A percentile compares a stretch with the other conserved stretches of the same genome.
phyloP scores from a whole-genome alignment of 1,284 basidiomycete genomes.

The Cryptococcus sp. region DNA sequence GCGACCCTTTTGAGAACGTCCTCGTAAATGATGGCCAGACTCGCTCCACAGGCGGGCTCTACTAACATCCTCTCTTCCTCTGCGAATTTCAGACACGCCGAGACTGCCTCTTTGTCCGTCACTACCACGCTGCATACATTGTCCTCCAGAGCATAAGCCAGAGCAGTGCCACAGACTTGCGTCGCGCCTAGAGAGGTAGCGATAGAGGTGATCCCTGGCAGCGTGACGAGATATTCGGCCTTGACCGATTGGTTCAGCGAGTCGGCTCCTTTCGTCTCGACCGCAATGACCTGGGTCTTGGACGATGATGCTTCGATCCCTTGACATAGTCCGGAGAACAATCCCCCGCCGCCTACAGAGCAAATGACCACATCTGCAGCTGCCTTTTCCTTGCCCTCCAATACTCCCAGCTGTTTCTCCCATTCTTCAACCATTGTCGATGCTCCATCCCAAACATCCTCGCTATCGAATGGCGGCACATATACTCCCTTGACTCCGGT shows the following conservation, averaged over 20 bases:
- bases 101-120: slow-evolving; percentile 20
- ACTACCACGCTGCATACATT: slow-evolving; percentile 20
- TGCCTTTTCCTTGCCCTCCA: not conserved
- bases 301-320: slow-evolving; percentile 9
- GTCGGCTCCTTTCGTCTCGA: slow-evolving; percentile 29
- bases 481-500: slow-evolving; percentile 19
- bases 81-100: slow-evolving; percentile 26
- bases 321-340: slow-evolving; percentile 22
- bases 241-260: slow-evolving; percentile 18
- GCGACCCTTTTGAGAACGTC: slow-evolving; percentile 11
- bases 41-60: slow-evolving; percentile 32
- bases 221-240: slow-evolving; percentile 16
- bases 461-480: slow-evolving; percentile 29
- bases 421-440: slow-evolving; percentile 21
- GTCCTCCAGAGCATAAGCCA: slow-evolving; percentile 14
- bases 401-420: slow-evolving; percentile 5
- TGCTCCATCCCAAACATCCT: slow-evolving; percentile 23
- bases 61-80: slow-evolving; percentile 31
- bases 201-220: slow-evolving; percentile 28
- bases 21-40: slow-evolving; percentile 22
- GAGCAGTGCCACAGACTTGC: slow-evolving; percentile 13
- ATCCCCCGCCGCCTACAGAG: slow-evolving; percentile 28
- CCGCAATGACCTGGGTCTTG: slow-evolving; percentile 15
- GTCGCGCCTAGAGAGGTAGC: slow-evolving; percentile 26
- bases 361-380: slow-evolving; percentile 20